phyloP scores from a whole-genome alignment of 345 rosid species.

The Physaria fendleri region DNA sequence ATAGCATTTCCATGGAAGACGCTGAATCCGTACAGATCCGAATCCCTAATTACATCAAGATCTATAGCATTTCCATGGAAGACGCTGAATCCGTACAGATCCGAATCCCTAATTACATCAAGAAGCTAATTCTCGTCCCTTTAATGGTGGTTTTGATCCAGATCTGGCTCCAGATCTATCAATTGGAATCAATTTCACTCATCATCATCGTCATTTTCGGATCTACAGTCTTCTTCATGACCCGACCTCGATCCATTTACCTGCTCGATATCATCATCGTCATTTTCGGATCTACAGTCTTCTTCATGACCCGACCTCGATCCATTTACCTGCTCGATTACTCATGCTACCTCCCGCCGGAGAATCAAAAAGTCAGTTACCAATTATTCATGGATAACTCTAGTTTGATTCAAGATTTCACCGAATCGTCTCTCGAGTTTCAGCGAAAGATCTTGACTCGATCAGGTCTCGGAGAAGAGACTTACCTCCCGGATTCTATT shows the following conservation, averaged over 20 bases:
- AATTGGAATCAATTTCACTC: conserved; percentile 50
- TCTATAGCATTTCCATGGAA: conserved; percentile 44
- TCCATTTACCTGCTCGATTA: conserved; percentile 65
- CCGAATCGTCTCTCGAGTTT: conserved; percentile 63
- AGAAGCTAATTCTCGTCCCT: conserved; percentile 50
- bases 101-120: conserved; percentile 51
- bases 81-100: conserved; percentile 38
- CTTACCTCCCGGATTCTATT: conserved; percentile 67
- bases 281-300: conserved; percentile 51
- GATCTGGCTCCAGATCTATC: conserved; percentile 53
- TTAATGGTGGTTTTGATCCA: conserved; percentile 44
- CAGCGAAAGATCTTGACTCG: conserved; percentile 68
- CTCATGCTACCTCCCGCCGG: conserved; percentile 72
- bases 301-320: conserved; percentile 66
- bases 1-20: conserved; percentile 28
- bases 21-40: conserved; percentile 46
- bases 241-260: conserved; percentile 61
- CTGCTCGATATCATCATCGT: too few species aligned
- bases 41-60: conserved; percentile 56
- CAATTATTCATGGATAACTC: conserved; percentile 69
- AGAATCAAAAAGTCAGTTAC: conserved; percentile 38
- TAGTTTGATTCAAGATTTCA: conserved; percentile 43
- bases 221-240: conserved; percentile 57
- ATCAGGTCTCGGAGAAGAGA: conserved; percentile 89
- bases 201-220: conserved; percentile 45